These are phyloP conservation scores for Takakia lepidozioides DNA, from an alignment of 225 moss, liverwort and hornwort species.

Conservation along the genomic window DNA sequence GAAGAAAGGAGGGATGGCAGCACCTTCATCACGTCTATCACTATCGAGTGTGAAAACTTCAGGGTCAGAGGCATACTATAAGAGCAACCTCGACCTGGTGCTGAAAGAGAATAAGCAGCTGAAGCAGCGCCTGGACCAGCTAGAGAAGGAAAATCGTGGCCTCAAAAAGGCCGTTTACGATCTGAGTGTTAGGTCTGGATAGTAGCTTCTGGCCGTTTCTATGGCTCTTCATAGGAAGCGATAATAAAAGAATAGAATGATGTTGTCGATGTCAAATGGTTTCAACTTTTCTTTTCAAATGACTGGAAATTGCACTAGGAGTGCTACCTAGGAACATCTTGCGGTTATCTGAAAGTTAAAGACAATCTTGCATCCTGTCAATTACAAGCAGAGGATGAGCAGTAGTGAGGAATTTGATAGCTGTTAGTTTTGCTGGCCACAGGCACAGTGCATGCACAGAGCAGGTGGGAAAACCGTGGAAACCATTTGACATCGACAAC, in stretches of 20 bases:
- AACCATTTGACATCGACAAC: constrained; percentile 79
- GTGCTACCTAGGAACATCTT: no score
- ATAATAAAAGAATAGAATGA: no score
- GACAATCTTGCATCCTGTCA: no score
- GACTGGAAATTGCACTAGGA: no score
- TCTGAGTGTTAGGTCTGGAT: constrained; percentile 67
- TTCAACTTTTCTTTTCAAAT: no score
- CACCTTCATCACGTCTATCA: constrained; percentile 67
- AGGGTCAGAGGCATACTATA: constrained; percentile 83
- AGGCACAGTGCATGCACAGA: constrained; percentile 93
- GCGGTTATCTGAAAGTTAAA: no score
- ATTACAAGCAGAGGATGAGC: no score
- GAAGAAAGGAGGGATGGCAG: constrained; percentile 39
- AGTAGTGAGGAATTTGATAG: neutral
- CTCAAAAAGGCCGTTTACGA: constrained; percentile 95
- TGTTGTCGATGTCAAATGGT: constrained; percentile 78
- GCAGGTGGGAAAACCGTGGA: constrained; percentile 64
- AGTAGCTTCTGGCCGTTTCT: neutral
- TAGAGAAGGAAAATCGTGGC: constrained; percentile 90
- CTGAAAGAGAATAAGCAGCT: constrained; percentile 94
- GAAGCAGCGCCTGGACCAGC: constrained; percentile 81
- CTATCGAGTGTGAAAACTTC: constrained; percentile 73
- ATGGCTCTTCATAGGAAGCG: no score
- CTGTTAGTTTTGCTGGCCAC: no score
- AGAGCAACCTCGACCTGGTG: constrained; percentile 78